A percentile compares a stretch with the other conserved stretches of the same genome.
Conservation (phyloP, 2,329 filamentous ascomycete species). For the Thielaviopsis populi region DNA sequence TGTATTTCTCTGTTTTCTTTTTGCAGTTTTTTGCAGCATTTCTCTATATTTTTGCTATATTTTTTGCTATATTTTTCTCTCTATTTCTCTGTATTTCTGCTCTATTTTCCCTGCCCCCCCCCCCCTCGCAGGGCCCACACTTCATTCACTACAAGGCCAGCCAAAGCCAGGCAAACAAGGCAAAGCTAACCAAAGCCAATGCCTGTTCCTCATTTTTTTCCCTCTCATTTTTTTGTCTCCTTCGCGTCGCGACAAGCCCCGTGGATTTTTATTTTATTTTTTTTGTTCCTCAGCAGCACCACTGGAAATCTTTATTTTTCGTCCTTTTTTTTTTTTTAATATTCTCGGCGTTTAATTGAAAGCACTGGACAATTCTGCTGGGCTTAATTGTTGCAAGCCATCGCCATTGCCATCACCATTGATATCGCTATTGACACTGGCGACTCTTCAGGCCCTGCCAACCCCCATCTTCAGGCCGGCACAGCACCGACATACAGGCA, state of each 20-base stretch:
- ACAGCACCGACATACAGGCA: not conserved
- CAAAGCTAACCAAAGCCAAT: not conserved
- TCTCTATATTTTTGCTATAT: too few species aligned
- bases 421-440: too few species aligned
- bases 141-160: slow-evolving; percentile 1
- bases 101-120: not conserved
- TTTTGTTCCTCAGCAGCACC: not conserved
- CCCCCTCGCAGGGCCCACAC: not conserved
- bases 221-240: not conserved
- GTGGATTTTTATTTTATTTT: not conserved
- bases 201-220: slow-evolving; percentile 2
- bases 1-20: too few species aligned
- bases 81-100: slow-evolving; percentile 3
- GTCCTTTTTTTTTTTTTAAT: not conserved
- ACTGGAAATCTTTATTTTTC: not conserved
- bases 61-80: not conserved
- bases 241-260: slow-evolving; percentile 1
- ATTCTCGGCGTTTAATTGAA: not conserved
- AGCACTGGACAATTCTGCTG: too few species aligned
- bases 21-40: too few species aligned
- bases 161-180: not conserved
- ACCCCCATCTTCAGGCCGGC: not conserved
- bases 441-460: too few species aligned
- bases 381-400: too few species aligned
- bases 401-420: too few species aligned